These are phyloP conservation scores for Prunus mume DNA, from an alignment of 306 rosid species.

Conservation along the genomic window DNA sequence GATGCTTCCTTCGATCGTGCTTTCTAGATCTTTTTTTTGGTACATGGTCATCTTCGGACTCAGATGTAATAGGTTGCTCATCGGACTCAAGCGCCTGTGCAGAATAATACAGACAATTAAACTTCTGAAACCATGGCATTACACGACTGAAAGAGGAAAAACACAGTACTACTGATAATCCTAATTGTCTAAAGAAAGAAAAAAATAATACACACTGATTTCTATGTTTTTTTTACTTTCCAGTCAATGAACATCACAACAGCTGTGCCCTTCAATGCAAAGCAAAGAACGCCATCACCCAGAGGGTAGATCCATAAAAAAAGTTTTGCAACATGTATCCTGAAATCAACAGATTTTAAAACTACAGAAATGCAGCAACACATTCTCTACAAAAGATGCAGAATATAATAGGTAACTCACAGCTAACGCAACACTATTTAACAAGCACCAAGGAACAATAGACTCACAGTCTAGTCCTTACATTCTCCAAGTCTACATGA, in stretches of 20 bases:
- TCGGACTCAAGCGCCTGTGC: constrained; percentile 49
- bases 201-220: not conserved
- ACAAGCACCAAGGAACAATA: not conserved
- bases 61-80: constrained; percentile 28
- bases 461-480: not conserved
- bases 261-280: not conserved
- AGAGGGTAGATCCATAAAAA: not conserved
- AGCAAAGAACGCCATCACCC: constrained; percentile 2
- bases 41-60: constrained; percentile 48
- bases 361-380: not conserved
- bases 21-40: constrained; percentile 43
- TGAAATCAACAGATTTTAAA: not conserved
- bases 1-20: constrained; percentile 84
- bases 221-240: not conserved
- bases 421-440: not conserved
- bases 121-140: constrained; percentile 4
- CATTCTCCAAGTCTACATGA: not conserved
- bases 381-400: not conserved
- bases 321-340: not conserved
- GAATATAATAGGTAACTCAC: not conserved
- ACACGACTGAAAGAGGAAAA: not conserved
- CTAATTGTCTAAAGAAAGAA: not conserved
- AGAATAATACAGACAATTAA: constrained; percentile 3
- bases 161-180: not conserved
- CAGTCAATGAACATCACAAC: not conserved